Conservation (phyloP, 2,329 filamentous ascomycete species). For the Ophiocordyceps australis region DNA sequence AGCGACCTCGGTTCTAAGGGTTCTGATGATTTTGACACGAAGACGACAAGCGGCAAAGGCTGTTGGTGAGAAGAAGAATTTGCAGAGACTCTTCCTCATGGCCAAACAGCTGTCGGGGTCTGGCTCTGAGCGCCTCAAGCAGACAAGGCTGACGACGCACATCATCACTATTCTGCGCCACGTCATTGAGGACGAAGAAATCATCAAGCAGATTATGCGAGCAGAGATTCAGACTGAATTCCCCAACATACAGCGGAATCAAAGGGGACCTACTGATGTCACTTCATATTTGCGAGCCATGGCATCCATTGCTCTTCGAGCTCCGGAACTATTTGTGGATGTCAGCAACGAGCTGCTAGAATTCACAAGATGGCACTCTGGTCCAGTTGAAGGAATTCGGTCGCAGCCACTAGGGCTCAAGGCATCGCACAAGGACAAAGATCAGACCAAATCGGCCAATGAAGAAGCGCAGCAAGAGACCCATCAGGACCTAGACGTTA, state of each 20-base stretch:
- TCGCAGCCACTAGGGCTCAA: conserved; percentile 22
- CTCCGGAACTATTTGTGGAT: conserved; percentile 73
- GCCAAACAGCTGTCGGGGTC: conserved; percentile 75
- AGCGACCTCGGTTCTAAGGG: conserved; percentile 64
- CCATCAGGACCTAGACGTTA: too few species aligned
- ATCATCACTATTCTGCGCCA: conserved; percentile 83
- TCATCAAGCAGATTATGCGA: conserved; percentile 78
- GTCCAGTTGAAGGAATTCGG: conserved; percentile 14
- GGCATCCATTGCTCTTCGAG: conserved; percentile 62
- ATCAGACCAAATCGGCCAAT: conserved; percentile 4
- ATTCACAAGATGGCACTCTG: conserved; percentile 39
- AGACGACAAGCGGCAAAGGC: conserved; percentile 54
- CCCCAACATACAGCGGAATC: conserved; percentile 30
- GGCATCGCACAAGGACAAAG: conserved; percentile 10
- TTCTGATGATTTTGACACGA: conserved; percentile 77
- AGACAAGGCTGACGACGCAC: conserved; percentile 32
- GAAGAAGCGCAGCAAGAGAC: conserved; percentile 8
- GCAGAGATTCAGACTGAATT: conserved; percentile 73
- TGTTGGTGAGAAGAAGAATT: conserved; percentile 73
- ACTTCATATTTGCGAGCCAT: conserved; percentile 57
- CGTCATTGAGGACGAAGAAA: conserved; percentile 85
- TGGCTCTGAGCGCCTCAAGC: conserved; percentile 53
- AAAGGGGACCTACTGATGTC: conserved; percentile 45
- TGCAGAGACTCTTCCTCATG: conserved; percentile 87
- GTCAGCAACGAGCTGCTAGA: conserved; percentile 74